Evolutionary conservation across 768 basidiomycete genomes (phyloP).

Genomic region (Pleurotus eryngii): DNA sequence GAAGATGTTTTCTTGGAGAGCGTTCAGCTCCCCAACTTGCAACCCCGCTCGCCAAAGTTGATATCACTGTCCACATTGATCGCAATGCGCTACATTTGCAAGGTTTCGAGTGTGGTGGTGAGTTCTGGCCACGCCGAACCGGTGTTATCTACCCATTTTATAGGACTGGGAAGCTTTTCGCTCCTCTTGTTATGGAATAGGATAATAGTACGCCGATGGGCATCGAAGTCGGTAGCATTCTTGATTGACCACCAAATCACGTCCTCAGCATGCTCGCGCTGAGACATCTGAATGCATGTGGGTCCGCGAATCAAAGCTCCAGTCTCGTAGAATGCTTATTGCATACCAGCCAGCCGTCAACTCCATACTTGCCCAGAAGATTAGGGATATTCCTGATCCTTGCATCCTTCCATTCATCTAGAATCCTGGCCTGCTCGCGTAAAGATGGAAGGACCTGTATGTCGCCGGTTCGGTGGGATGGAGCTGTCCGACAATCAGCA

Average conservation of each 20-base stretch:
- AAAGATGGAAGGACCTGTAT: constrained; percentile 36
- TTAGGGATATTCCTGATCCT: constrained; percentile 38
- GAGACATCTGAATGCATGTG: constrained; percentile 29
- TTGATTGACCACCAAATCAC: constrained; percentile 51
- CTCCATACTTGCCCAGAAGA: constrained; percentile 39
- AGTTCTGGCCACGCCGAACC: constrained; percentile 46
- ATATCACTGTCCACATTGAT: constrained; percentile 45
- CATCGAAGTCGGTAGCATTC: constrained; percentile 44
- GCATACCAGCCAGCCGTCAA: constrained; percentile 41
- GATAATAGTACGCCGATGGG: constrained; percentile 44
- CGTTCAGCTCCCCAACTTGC: constrained; percentile 43
- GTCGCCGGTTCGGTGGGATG: constrained; percentile 28
- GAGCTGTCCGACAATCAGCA: constrained; percentile 13
- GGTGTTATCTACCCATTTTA: constrained; percentile 49
- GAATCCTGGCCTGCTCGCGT: constrained; percentile 36
- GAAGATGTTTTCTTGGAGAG: constrained; percentile 34
- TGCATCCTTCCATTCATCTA: constrained; percentile 37
- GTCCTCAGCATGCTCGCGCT: constrained; percentile 54
- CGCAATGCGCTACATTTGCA: constrained; percentile 39
- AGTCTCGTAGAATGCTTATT: not conserved
- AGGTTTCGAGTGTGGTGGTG: constrained; percentile 28
- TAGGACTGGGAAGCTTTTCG: constrained; percentile 35
- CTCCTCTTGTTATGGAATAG: constrained; percentile 46
- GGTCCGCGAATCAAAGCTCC: not conserved
- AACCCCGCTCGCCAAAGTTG: constrained; percentile 49